Evolutionary conservation across 163 green algal species (phyloP).

Genomic region (Chlamydomonas reinhardtii): DNA sequence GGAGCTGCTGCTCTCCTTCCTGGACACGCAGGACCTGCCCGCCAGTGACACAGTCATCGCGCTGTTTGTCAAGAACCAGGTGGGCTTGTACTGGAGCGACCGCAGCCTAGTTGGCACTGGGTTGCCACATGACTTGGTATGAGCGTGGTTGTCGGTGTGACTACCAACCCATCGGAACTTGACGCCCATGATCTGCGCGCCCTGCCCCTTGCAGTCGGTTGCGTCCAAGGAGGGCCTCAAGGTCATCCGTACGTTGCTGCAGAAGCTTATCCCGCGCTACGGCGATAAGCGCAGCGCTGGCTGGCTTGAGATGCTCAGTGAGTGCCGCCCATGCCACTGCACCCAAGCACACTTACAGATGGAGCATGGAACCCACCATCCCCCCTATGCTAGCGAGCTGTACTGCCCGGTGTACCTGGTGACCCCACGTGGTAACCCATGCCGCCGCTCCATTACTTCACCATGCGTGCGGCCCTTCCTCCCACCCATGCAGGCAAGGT

Average conservation of each 20-base stretch:
- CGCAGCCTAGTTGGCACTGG: too few relatives aligned
- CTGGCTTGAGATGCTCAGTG: conserved; percentile 50
- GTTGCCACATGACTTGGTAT: too few relatives aligned
- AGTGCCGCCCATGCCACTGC: not conserved
- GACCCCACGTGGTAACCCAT: too few relatives aligned
- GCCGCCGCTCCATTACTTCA: too few relatives aligned
- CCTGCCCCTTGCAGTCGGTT: not conserved
- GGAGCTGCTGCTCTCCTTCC: conserved; percentile 29
- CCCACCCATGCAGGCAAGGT: conserved; percentile 32
- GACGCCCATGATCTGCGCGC: too few relatives aligned
- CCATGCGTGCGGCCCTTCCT: too few relatives aligned
- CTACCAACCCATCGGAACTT: too few relatives aligned
- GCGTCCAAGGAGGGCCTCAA: conserved; percentile 9
- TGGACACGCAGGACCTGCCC: conserved; percentile 30
- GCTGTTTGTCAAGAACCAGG: conserved; percentile 40
- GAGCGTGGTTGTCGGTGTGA: too few relatives aligned
- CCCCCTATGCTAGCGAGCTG: too few relatives aligned
- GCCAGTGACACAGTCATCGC: conserved; percentile 34
- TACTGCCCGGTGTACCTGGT: too few relatives aligned
- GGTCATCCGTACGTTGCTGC: conserved; percentile 25
- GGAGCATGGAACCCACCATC: too few relatives aligned
- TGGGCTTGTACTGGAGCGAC: not conserved
- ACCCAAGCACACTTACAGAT: too few relatives aligned
- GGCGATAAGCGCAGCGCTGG: conserved; percentile 45
- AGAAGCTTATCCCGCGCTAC: conserved; percentile 41